phyloP scores from a whole-genome alignment of 2,329 filamentous ascomycete genomes.

The Fusarium staphyleae region DNA sequence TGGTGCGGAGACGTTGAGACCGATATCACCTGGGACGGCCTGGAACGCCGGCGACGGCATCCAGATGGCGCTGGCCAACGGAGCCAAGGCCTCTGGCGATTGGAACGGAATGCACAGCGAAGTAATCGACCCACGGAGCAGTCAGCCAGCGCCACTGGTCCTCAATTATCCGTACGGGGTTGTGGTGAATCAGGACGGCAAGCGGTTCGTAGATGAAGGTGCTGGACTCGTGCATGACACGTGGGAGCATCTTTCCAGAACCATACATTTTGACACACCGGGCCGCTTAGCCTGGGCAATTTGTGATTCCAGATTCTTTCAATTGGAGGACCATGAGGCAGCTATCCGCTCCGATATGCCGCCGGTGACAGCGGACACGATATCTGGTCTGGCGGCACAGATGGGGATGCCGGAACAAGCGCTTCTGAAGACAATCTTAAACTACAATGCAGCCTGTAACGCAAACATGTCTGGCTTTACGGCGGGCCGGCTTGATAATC shows the following conservation, averaged over 20 bases:
- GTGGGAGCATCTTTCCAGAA: conserved; percentile 12
- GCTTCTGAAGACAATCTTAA: conserved; percentile 4
- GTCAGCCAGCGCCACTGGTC: conserved; percentile 9
- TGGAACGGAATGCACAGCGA: conserved; percentile 9
- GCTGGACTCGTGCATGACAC: conserved; percentile 10
- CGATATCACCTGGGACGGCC: conserved; percentile 10
- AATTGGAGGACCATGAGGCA: conserved; percentile 11
- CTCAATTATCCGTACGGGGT: conserved; percentile 8
- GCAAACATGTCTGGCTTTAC: conserved; percentile 8
- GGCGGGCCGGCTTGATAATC: conserved; percentile 9
- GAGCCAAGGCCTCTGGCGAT: conserved; percentile 9
- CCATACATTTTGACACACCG: conserved; percentile 10
- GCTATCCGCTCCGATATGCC: conserved; percentile 9
- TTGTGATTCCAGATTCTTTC: conserved; percentile 10
- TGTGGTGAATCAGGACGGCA: conserved; percentile 9
- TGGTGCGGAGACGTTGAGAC: conserved; percentile 12
- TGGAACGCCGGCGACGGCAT: conserved; percentile 12
- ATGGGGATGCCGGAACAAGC: conserved; percentile 11
- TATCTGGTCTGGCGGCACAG: conserved; percentile 8
- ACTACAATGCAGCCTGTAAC: conserved; percentile 12
- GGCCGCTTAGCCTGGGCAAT: conserved; percentile 11
- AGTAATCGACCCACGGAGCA: conserved; percentile 9
- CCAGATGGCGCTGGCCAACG: conserved; percentile 10
- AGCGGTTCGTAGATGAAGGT: conserved; percentile 12
- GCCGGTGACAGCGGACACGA: conserved; percentile 10